Percentiles rank a stretch among this genome's conserved stretches.
phyloP scores from a whole-genome alignment of 208 protist species.

The Trypanosoma cruzi region DNA sequence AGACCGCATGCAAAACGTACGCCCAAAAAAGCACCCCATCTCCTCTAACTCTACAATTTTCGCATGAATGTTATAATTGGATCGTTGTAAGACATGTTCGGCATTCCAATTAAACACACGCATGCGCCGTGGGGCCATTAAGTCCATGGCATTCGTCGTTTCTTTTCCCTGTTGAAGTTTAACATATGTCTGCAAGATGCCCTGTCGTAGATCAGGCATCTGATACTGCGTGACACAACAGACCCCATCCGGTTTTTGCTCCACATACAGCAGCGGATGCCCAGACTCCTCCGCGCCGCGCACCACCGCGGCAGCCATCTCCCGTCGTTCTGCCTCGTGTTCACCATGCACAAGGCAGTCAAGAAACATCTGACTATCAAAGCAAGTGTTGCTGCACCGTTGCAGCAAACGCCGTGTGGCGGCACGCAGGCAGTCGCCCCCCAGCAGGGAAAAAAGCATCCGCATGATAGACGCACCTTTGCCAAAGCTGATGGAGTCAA shows the following conservation, averaged over 20 bases:
- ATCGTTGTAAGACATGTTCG: conserved; percentile 2
- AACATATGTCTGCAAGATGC: conserved; percentile 10
- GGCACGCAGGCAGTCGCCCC: conserved; percentile 30
- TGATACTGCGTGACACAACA: conserved; percentile 25
- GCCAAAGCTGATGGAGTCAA: conserved; percentile 72
- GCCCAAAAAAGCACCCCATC: background rate
- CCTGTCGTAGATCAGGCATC: conserved; percentile 15
- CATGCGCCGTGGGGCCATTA: background rate
- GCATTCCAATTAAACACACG: conserved; percentile 8
- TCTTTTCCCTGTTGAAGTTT: conserved; percentile 4
- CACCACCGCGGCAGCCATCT: conserved; percentile 1
- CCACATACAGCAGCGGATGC: conserved; percentile 19
- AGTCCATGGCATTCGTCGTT: background rate
- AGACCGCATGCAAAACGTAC: conserved; percentile 8
- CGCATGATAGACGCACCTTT: conserved; percentile 81
- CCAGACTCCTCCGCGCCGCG: background rate
- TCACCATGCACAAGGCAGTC: conserved; percentile 36
- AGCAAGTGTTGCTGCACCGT: conserved; percentile 31
- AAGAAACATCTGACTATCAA: conserved; percentile 41
- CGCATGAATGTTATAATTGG: conserved; percentile 7
- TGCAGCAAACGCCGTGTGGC: conserved; percentile 40
- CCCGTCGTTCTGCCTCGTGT: background rate
- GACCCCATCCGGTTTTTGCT: conserved; percentile 5
- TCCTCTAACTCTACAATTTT: conserved; percentile 9
- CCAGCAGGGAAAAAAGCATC: conserved; percentile 69